phyloP scores from a whole-genome alignment of 805 yeast genomes.

The Myxozyma mucilagina region DNA sequence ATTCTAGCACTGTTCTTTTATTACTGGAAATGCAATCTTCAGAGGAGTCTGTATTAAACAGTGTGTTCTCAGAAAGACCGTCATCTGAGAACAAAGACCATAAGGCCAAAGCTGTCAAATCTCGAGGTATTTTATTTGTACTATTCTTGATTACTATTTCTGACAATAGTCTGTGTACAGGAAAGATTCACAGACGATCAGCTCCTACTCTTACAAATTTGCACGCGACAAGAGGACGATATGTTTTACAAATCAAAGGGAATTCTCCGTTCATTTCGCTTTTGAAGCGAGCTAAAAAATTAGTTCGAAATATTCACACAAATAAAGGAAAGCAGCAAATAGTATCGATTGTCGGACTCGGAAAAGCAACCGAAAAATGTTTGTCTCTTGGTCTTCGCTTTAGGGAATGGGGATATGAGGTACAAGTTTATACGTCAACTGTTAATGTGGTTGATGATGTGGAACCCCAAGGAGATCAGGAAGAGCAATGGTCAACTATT shows the following conservation, averaged over 20 bases:
- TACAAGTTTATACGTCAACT: constrained; percentile 12
- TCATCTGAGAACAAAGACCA: too few species aligned
- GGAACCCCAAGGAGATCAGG: not conserved
- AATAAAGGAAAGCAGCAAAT: not conserved
- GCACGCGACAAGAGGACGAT: not conserved
- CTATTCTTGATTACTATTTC: not conserved
- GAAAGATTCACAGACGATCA: not conserved
- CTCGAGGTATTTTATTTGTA: not conserved
- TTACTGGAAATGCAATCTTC: too few species aligned
- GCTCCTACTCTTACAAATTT: not conserved
- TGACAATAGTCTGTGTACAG: not conserved
- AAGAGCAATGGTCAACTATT: not conserved
- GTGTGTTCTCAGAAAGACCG: too few species aligned
- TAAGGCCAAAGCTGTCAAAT: not conserved
- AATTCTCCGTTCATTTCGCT: constrained; percentile 29
- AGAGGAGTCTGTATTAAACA: too few species aligned
- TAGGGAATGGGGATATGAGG: constrained; percentile 17
- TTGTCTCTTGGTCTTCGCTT: constrained; percentile 27
- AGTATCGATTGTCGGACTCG: constrained; percentile 18
- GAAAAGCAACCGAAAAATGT: constrained; percentile 24
- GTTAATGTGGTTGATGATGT: constrained; percentile 12
- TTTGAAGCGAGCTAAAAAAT: constrained; percentile 23
- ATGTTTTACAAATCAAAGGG: constrained; percentile 16
- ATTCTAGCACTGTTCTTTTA: too few species aligned
- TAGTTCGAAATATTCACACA: constrained; percentile 10